These are phyloP conservation scores for Jasminum sambac DNA, from an alignment of 257 asterid species.

Conservation along the genomic window DNA sequence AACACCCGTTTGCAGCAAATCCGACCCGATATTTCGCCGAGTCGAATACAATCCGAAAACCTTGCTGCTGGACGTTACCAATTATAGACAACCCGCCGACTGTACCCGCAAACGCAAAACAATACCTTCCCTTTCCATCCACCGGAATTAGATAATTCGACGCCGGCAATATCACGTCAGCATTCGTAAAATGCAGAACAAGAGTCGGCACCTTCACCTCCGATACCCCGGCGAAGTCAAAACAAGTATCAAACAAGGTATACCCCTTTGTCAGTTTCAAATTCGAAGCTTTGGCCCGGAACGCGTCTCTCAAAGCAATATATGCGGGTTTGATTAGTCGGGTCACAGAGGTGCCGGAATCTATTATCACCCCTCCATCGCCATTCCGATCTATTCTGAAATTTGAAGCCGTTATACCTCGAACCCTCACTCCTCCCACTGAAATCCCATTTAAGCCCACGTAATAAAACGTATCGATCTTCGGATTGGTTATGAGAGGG, in stretches of 20 bases:
- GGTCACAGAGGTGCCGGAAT: constrained; percentile 88
- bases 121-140: constrained; percentile 61
- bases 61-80: constrained; percentile 70
- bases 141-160: constrained; percentile 86
- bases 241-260: constrained; percentile 82
- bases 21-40: constrained; percentile 58
- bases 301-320: constrained; percentile 64
- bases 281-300: constrained; percentile 49
- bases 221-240: constrained; percentile 68
- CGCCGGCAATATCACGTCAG: constrained; percentile 86
- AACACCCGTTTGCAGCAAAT: constrained; percentile 53
- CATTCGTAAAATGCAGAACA: constrained; percentile 72
- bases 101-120: constrained; percentile 90
- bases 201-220: constrained; percentile 86
- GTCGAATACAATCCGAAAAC: constrained; percentile 69
- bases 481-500: constrained; percentile 59
- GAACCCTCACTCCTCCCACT: constrained; percentile 71
- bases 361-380: constrained; percentile 77
- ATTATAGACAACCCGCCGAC: constrained; percentile 46
- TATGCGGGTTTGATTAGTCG: constrained; percentile 75
- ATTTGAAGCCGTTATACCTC: constrained; percentile 43
- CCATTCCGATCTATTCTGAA: constrained; percentile 63
- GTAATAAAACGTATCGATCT: constrained; percentile 77
- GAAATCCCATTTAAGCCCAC: constrained; percentile 67
- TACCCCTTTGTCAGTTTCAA: constrained; percentile 50